Percentiles rank a stretch among this genome's conserved stretches.
Evolutionary conservation across 306 rosid genomes (phyloP).

Genomic region (Fagus crenata): DNA sequence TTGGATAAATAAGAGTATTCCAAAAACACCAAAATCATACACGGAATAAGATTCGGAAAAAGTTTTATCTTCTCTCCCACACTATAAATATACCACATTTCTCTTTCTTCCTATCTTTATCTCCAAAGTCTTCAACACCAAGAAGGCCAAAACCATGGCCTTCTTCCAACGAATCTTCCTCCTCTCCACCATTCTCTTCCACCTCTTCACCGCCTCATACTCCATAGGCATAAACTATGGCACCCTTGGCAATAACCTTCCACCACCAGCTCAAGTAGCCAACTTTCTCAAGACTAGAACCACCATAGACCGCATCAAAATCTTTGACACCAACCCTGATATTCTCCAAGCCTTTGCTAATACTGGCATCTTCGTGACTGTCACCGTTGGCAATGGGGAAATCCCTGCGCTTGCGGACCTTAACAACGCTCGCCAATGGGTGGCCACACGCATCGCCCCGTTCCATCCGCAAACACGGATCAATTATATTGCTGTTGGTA

Average conservation of each 20-base stretch:
- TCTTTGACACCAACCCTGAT: conserved; percentile 75
- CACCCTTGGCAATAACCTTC: conserved; percentile 75
- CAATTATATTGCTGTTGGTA: conserved; percentile 68
- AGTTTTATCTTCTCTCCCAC: background rate
- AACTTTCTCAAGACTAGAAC: conserved; percentile 64
- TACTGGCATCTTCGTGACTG: conserved; percentile 62
- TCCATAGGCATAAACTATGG: conserved; percentile 90
- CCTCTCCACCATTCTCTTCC: conserved; percentile 42
- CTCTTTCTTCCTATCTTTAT: background rate
- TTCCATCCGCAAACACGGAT: conserved; percentile 61
- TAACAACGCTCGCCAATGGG: conserved; percentile 56
- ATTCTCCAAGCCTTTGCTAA: conserved; percentile 77
- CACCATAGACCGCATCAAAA: conserved; percentile 62
- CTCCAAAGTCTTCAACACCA: background rate
- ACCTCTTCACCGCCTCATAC: conserved; percentile 34
- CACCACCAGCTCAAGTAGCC: conserved; percentile 56
- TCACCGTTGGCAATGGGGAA: conserved; percentile 77
- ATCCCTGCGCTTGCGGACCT: conserved; percentile 35
- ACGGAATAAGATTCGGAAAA: no score
- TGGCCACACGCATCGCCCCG: conserved; percentile 46
- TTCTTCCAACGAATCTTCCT: background rate
- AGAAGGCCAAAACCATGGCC: conserved; percentile 24
- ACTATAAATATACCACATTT: conserved; percentile 5
- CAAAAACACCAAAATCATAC: background rate
- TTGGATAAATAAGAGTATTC: no score